Base-by-base conservation (phyloP, 1,284 basidiomycete genomes). In the Chondrostereum purpureum region DNA sequence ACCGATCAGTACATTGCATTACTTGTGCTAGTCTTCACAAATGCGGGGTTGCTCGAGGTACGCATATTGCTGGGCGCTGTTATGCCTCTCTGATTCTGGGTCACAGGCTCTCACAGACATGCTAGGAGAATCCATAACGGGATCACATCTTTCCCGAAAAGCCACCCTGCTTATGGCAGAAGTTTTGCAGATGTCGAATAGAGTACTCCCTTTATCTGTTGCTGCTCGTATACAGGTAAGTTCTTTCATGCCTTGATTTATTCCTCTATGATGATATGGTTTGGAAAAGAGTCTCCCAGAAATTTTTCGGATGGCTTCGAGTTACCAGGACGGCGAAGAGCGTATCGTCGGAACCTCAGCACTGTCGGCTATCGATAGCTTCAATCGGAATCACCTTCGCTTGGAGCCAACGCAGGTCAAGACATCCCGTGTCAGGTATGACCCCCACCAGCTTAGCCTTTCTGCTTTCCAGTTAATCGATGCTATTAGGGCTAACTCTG, bases 1-100 rank as follows among this genome's bases (percentile, higher is more conserved):
- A 86, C 92, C 2, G 93, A 98, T 58, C 95, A 99, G 58, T 99
- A 92, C 59, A 80, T 95, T 37, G 87, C 88, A 0, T 71, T 99
- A n/a, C 69, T 99, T 2, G 74, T 98, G 5, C 73, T 91, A 11
- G 78, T 97, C 3, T 83, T 98, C 49, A 80, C 87, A 12, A 87
- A 94, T 53, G 85, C 89, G 2, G 95, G 94, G 6, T 67, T 99
- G 1, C 67, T 92, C 33, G 91, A 94, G 61, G 92, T 92, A 51
- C 53, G 78, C n/a, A 61, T 20, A 3, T 8, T 27, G 19, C 35
- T 36, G 19, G 3, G 10, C 21, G 38, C 37, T 27, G 6, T 4
- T 14, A 18, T 33, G 14, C 18, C 31, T 31, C 5, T 13, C 35
- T 10, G 42, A 44, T 24, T 36, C n/a, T n/a, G n/a, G n/a, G n/a